Evolutionary conservation across 768 basidiomycete species (phyloP), one percentile per base, ranked within the genome.

Genomic region (Chiua virens): DNA sequence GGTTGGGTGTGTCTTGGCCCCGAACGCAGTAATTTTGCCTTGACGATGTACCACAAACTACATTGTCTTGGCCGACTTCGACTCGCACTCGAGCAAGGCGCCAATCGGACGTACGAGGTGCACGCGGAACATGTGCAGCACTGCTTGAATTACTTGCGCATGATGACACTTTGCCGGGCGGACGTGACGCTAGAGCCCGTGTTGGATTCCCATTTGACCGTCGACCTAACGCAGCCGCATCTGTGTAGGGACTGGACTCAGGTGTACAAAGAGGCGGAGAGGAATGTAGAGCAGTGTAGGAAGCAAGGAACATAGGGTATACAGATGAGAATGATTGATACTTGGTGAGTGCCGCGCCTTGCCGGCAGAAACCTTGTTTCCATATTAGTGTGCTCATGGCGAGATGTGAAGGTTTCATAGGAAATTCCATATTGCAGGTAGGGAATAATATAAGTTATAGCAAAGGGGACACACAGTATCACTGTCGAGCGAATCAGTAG

Each of bases 161-260:
- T 77, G 57, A 71, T 68, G 63, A 63, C 69, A 0, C 65, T 81
- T 21, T 82, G 80, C 55, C 60, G 66, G 9, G 73, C 78, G 11
- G 79, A 80, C 56, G 62, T 74, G 23, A 79, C 78, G 2, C 64
- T 82, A 30, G 79, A 81, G 42, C 72, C 72, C 0, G 77, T 65
- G n/a, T 32, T 65, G 25, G 38, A 56, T 18, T 40, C 22, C 6
- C 53, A 30, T 42, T 41, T 64, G 4, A 38, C 51, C 13, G 62
- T 65, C 23, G 63, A 63, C 44, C 35, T 56, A 17, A 55, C 43
- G 34, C 62, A 65, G 18, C 62, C 62, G 22, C 62, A 63, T 35
- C 10, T 64, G 53, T 63, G 61, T 28, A 64, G 38, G 56, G 62
- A 63, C n/a, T 63, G 62, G 62, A 52, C 53, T 23, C 56, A 63